phyloP scores from a whole-genome alignment of 176 grass and related monocot genomes.

The Urochloa ruziziensis region DNA sequence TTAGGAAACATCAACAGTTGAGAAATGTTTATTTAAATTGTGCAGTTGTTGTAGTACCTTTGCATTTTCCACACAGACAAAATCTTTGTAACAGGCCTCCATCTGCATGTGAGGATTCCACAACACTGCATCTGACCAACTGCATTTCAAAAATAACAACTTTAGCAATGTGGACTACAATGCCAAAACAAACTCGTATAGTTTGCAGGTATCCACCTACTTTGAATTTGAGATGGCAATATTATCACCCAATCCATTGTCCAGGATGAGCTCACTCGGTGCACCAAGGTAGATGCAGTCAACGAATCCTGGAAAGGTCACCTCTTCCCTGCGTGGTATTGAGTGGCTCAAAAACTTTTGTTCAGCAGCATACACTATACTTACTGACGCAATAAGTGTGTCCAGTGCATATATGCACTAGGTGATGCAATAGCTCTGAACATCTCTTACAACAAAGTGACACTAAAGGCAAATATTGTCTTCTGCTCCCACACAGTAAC shows the following conservation, averaged over 20 bases:
- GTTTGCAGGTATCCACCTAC: conserved; percentile 36
- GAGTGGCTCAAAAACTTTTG: conserved; percentile 24
- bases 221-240: conserved; percentile 72
- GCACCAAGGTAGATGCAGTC: conserved; percentile 88
- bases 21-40: neutral
- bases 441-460: neutral
- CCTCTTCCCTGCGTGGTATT: conserved; percentile 65
- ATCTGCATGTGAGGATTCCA: conserved; percentile 97
- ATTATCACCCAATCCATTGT: conserved; percentile 93
- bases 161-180: conserved; percentile 25
- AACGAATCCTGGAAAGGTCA: conserved; percentile 86
- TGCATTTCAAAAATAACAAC: conserved; percentile 37
- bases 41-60: conserved; percentile 47
- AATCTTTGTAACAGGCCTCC: conserved; percentile 96
- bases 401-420: neutral
- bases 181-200: neutral
- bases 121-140: conserved; percentile 93
- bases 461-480: neutral
- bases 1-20: neutral
- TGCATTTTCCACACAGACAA: conserved; percentile 98
- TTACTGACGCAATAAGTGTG: neutral
- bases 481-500: neutral
- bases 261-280: conserved; percentile 60
- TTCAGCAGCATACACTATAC: neutral
- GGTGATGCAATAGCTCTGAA: neutral